phyloP scores from a whole-genome alignment of 805 yeast genomes.

The Ascoidea tarda region DNA sequence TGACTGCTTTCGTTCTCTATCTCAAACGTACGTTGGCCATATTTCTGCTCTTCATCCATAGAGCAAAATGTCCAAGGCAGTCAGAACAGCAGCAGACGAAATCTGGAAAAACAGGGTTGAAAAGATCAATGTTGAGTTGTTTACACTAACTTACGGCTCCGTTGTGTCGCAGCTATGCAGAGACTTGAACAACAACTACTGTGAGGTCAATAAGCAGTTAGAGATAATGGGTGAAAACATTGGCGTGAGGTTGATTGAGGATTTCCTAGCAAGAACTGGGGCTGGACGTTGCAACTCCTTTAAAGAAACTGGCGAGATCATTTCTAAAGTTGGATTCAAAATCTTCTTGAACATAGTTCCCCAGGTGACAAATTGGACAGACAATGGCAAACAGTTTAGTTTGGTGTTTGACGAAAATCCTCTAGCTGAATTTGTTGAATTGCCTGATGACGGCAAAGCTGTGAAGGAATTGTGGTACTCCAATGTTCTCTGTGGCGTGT shows the following conservation, averaged over 20 bases:
- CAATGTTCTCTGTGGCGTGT: slow-evolving; percentile 77
- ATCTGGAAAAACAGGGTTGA: slow-evolving; percentile 83
- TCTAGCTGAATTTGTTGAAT: slow-evolving; percentile 85
- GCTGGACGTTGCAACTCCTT: slow-evolving; percentile 67
- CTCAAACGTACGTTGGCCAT: too few relatives aligned
- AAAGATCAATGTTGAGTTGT: slow-evolving; percentile 83
- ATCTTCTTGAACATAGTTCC: slow-evolving; percentile 80
- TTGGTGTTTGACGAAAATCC: slow-evolving; percentile 76
- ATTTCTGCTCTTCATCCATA: too few relatives aligned
- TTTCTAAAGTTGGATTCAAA: slow-evolving; percentile 81
- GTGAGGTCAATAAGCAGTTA: slow-evolving; percentile 67
- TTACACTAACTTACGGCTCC: slow-evolving; percentile 91
- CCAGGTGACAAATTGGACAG: slow-evolving; percentile 56
- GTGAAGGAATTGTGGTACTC: slow-evolving; percentile 80
- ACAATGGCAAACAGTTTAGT: slow-evolving; percentile 62
- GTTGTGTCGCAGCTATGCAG: slow-evolving; percentile 83
- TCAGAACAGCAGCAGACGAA: slow-evolving; percentile 59
- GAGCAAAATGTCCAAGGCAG: slow-evolving; percentile 22
- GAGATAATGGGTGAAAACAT: slow-evolving; percentile 93
- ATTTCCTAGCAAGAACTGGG: slow-evolving; percentile 81
- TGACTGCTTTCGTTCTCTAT: too few relatives aligned
- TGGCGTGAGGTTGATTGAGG: slow-evolving; percentile 84
- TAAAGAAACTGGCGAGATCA: slow-evolving; percentile 76
- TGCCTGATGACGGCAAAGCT: slow-evolving; percentile 69
- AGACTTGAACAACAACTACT: slow-evolving; percentile 65